Percentiles rank a stretch among this genome's conserved stretches.
Conservation (phyloP, 2,329 filamentous ascomycete genomes). For the Lojkania enalia region DNA sequence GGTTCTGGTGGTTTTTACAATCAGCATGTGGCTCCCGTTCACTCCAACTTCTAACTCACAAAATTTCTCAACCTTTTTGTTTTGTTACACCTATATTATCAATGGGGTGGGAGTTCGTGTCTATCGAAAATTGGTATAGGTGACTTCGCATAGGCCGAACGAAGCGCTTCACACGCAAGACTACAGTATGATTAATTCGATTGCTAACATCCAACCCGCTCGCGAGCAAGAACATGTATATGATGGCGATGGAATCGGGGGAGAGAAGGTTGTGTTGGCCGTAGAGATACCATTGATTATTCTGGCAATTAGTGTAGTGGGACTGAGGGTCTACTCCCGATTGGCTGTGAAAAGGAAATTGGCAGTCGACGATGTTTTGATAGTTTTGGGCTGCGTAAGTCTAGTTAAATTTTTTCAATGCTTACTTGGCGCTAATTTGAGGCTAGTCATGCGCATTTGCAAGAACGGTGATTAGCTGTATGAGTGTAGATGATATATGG, state of each 20-base stretch:
- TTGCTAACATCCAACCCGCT: not conserved
- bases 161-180: too few species aligned
- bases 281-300: constrained; percentile 33
- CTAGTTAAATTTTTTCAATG: not conserved
- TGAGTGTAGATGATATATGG: constrained; percentile 29
- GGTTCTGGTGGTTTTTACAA: too few species aligned
- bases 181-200: too few species aligned
- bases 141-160: too few species aligned
- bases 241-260: not conserved
- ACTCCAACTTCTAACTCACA: too few species aligned
- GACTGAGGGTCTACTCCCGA: constrained; percentile 28
- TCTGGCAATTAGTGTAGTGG: constrained; percentile 25
- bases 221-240: constrained; percentile 5
- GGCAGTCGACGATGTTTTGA: constrained; percentile 28
- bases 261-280: constrained; percentile 20
- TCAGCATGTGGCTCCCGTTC: too few species aligned
- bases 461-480: constrained; percentile 30
- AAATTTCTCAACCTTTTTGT: too few species aligned
- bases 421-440: not conserved
- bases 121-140: too few species aligned
- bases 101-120: too few species aligned
- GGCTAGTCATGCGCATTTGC: constrained; percentile 24
- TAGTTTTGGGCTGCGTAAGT: constrained; percentile 25
- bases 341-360: constrained; percentile 27
- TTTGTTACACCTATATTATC: too few species aligned